Base-by-base conservation (phyloP, 1,139 yeast species). In the Scheffersomyces illinoinensis region DNA sequence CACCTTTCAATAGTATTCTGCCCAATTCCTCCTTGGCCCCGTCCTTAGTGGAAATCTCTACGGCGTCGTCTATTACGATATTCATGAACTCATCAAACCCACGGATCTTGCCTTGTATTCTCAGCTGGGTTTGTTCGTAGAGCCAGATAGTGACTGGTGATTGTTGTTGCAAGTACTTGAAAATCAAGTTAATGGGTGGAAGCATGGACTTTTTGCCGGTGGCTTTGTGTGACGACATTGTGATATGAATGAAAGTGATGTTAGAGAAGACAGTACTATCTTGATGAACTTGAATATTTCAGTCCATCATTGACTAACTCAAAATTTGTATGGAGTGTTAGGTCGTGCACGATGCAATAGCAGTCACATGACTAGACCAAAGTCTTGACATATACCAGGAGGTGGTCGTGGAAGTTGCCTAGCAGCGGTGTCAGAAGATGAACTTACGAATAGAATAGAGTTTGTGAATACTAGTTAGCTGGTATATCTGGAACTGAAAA, bases 81-180 rank as follows among this genome's bases (percentile, higher is more conserved):
- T 96, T 96, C 99, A 96, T 95, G 69, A 93, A 95, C 76, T 96
- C 99, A 73, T 96, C 99, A 74, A 96, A 95, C 1, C 99, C 99
- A 67, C 86, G 81, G 54, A 95, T 89, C 64, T 84, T 85, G 0
- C 99, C 99, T 66, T 90, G 93, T 39, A 96, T 85, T 62, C 96
- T 81, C 65, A 84, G 82, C 47, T 86, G 87, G 0, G 89, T 84
- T 71, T 95, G 98, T 69, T 95, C 98, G 66, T 83, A 93, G 26
- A 93, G 80, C 98, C 98, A 93, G 53, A 93, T 86, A 23, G 89
- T 86, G 50, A 93, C 98, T 21, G 82, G 78, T 1, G 90, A 79
- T 65, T 91, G 96, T 67, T 89, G 91, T 71, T 93, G 98, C 62
- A 95, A 81, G 70, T 86, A 90, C 73, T 90, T 89, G 80, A 93